phyloP scores from a whole-genome alignment of 2,329 filamentous ascomycete genomes.

The Colletotrichum melonis region DNA sequence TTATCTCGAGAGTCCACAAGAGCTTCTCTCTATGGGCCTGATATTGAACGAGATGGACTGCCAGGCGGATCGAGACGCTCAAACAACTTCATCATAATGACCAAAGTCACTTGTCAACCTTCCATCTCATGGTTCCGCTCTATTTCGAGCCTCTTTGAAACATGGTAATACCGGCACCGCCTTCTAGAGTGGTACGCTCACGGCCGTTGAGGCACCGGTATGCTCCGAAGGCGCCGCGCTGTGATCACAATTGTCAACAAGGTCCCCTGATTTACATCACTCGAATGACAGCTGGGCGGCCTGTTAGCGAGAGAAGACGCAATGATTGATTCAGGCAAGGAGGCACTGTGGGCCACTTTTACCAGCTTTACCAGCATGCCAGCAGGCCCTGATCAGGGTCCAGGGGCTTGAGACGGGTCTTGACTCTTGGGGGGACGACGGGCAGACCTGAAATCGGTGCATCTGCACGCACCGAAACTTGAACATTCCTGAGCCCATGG shows the following conservation, averaged over 20 bases:
- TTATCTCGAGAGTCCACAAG: neutral
- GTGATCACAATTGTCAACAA: neutral
- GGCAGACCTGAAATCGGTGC: constrained; percentile 13
- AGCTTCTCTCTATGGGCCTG: neutral
- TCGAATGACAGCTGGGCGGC: neutral
- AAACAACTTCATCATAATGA: neutral
- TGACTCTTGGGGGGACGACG: constrained; percentile 9
- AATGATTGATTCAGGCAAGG: constrained; percentile 8
- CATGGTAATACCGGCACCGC: constrained; percentile 26
- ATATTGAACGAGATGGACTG: neutral
- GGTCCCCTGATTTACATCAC: neutral
- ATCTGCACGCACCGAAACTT: constrained; percentile 23
- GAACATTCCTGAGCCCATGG: constrained; percentile 8
- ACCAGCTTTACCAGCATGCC: neutral
- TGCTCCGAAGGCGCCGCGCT: neutral
- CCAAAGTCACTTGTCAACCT: neutral
- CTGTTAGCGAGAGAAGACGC: neutral
- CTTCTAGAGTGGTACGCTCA: neutral
- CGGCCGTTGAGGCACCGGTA: constrained; percentile 21
- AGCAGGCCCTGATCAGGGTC: constrained; percentile 5
- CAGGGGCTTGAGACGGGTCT: constrained; percentile 19
- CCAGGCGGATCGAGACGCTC: constrained; percentile 15
- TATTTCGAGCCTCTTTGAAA: constrained; percentile 21
- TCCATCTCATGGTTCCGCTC: constrained; percentile 4
- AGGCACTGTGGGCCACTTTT: neutral